Evolutionary conservation across 1,284 basidiomycete species (phyloP).

Genomic region (Rhodotorula mucilaginosa): DNA sequence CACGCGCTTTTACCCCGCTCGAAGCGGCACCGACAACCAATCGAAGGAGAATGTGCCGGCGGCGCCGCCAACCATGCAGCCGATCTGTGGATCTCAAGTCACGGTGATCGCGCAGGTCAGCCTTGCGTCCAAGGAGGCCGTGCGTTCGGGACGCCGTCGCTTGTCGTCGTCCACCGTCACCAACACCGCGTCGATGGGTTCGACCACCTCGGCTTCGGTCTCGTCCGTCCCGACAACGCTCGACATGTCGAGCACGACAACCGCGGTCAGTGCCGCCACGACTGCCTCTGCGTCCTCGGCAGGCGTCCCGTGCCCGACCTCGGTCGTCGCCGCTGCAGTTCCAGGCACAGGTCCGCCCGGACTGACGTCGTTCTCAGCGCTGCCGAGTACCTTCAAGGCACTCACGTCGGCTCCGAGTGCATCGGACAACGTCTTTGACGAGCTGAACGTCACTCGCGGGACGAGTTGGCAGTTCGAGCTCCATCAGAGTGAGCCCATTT

Average conservation of each 20-base stretch:
- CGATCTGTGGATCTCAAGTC: conserved; percentile 11
- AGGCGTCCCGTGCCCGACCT: neutral
- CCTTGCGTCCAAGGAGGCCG: conserved; percentile 20
- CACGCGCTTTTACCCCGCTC: conserved; percentile 42
- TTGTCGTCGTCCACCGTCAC: conserved; percentile 6
- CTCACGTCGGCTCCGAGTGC: conserved; percentile 19
- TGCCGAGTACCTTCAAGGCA: conserved; percentile 42
- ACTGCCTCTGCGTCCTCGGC: conserved; percentile 12
- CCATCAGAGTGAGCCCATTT: conserved; percentile 64
- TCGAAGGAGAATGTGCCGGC: neutral
- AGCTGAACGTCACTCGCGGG: conserved; percentile 63
- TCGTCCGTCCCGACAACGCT: neutral
- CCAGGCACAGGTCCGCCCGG: conserved; percentile 12
- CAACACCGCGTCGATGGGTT: neutral
- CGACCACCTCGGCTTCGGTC: neutral
- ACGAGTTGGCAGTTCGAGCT: conserved; percentile 91
- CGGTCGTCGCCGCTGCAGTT: conserved; percentile 8
- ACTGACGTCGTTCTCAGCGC: conserved; percentile 39
- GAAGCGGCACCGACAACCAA: conserved; percentile 6
- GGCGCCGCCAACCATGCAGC: neutral
- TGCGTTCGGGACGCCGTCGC: neutral
- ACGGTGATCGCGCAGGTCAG: conserved; percentile 30
- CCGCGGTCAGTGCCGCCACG: neutral
- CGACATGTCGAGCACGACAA: neutral
- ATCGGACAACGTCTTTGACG: conserved; percentile 63